Evolutionary conservation across 2,329 filamentous ascomycete genomes (phyloP).

Genomic region (Microsporum canis): DNA sequence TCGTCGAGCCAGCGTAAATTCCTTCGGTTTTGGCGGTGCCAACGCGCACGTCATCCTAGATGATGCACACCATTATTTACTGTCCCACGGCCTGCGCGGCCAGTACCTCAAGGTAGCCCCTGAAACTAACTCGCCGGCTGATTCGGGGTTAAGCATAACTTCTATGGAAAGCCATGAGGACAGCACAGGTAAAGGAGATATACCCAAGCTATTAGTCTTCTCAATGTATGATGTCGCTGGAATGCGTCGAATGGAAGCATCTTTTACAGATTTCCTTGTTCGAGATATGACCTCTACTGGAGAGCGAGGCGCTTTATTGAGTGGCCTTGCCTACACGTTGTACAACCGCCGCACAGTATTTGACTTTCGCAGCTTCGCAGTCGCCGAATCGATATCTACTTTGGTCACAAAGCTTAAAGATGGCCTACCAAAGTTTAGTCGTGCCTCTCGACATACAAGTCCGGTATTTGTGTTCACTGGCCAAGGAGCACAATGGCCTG

Average conservation of each 20-base stretch:
- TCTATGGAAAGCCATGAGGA: too few species aligned
- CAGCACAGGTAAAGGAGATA: not conserved
- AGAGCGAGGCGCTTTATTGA: too few species aligned
- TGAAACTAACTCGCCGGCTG: too few species aligned
- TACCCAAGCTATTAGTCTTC: not conserved
- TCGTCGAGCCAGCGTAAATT: slow-evolving; percentile 11
- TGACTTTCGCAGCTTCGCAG: too few species aligned
- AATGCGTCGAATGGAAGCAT: slow-evolving; percentile 5
- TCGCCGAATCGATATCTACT: not conserved
- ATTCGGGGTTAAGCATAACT: too few species aligned
- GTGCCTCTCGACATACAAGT: not conserved
- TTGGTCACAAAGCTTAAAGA: not conserved
- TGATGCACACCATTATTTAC: slow-evolving; percentile 6
- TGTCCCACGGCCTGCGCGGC: not conserved
- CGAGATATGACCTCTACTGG: not conserved
- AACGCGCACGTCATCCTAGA: slow-evolving; percentile 13
- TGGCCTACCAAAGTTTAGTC: not conserved
- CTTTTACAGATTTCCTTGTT: not conserved
- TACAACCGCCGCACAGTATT: too few species aligned
- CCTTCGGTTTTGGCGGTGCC: slow-evolving; percentile 15
- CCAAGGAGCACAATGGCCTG: slow-evolving; percentile 16
- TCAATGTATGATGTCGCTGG: not conserved
- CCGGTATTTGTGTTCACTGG: slow-evolving; percentile 14
- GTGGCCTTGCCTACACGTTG: too few species aligned
- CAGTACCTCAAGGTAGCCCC: too few species aligned